Percentiles rank a stretch among this genome's conserved stretches.
Conservation (phyloP, 305 asterid genomes). For the Solanum hybrid region DNA sequence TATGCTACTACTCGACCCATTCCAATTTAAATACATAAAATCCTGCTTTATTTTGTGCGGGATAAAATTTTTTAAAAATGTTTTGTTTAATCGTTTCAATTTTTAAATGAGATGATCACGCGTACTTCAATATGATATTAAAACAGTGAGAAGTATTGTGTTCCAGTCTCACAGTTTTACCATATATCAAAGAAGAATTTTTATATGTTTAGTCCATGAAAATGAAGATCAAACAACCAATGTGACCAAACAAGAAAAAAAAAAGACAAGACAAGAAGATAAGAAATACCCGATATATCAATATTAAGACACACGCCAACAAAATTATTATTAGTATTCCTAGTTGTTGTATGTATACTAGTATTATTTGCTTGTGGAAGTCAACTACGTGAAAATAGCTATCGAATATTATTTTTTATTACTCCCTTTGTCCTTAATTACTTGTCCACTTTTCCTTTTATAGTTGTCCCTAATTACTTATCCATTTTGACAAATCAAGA, state of each 20-base stretch:
- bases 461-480: too few relatives aligned
- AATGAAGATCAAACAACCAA: too few relatives aligned
- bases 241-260: background rate
- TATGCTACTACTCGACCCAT: background rate
- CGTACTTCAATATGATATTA: background rate
- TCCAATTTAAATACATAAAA: background rate
- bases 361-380: background rate
- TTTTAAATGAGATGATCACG: background rate
- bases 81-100: background rate
- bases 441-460: too few relatives aligned
- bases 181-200: background rate
- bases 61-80: rapidly evolving
- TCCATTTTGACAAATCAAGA: too few relatives aligned
- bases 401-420: background rate
- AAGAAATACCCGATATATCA: background rate
- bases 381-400: background rate
- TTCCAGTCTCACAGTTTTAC: background rate
- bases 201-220: background rate
- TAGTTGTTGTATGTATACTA: background rate
- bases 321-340: background rate
- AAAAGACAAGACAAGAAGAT: background rate
- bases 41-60: background rate
- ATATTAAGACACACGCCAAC: background rate
- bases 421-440: too few relatives aligned
- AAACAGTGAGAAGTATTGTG: too few relatives aligned